Evolutionary conservation across 495 filamentous ascomycete species (phyloP).

Genomic region (Pyrenopolyporus hunteri): DNA sequence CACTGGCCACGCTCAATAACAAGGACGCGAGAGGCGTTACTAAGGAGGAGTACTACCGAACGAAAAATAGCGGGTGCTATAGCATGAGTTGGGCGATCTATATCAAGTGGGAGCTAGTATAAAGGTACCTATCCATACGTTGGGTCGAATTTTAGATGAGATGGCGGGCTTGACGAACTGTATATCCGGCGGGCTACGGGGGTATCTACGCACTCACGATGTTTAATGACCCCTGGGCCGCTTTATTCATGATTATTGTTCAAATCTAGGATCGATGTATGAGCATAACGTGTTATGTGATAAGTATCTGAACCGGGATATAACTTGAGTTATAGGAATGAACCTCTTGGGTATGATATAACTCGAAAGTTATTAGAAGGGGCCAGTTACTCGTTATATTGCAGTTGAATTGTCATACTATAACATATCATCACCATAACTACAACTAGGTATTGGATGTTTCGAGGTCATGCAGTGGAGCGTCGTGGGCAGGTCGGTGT

Average conservation of each 20-base stretch:
- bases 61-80: slow-evolving; percentile 61
- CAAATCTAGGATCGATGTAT: too few species aligned
- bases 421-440: too few species aligned
- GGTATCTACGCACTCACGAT: too few species aligned
- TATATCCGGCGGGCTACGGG: slow-evolving; percentile 2
- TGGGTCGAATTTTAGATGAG: background rate
- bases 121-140: background rate
- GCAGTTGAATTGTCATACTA: too few species aligned
- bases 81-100: slow-evolving; percentile 66
- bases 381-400: too few species aligned
- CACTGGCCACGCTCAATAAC: slow-evolving; percentile 67
- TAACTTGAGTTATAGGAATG: too few species aligned
- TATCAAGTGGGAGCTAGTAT: slow-evolving; percentile 69
- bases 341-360: too few species aligned
- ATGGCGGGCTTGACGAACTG: background rate
- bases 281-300: too few species aligned
- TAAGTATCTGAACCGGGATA: too few species aligned
- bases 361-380: too few species aligned
- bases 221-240: too few species aligned
- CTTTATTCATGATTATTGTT: background rate
- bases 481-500: background rate
- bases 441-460: too few species aligned
- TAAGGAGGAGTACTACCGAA: slow-evolving; percentile 65
- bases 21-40: slow-evolving; percentile 71
- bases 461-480: background rate